Evolutionary conservation across 2,329 filamentous ascomycete genomes (phyloP).

Genomic region (Elsinoe arachidis): DNA sequence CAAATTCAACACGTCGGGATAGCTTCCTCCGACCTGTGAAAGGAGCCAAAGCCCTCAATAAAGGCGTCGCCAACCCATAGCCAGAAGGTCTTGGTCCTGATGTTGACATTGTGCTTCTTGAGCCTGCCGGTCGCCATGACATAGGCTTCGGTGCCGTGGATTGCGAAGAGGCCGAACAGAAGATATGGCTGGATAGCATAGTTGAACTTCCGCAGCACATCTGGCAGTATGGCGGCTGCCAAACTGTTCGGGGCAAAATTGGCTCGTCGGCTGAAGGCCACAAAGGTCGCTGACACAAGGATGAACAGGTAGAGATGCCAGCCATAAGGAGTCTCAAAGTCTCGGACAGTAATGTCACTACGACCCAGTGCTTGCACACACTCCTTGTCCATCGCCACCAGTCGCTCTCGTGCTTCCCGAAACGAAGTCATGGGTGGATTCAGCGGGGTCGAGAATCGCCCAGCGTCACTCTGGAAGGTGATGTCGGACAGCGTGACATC

Average conservation of each 20-base stretch:
- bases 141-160: conserved; percentile 59
- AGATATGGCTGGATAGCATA: conserved; percentile 52
- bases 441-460: conserved; percentile 51
- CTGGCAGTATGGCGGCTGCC: conserved; percentile 35
- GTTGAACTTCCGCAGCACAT: conserved; percentile 51
- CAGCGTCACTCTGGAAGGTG: conserved; percentile 47
- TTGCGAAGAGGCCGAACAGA: conserved; percentile 48
- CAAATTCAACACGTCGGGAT: neutral
- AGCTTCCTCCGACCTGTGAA: conserved; percentile 29
- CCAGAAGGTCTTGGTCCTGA: conserved; percentile 43
- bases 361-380: conserved; percentile 53
- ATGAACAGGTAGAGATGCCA: conserved; percentile 47
- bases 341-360: conserved; percentile 47
- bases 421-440: conserved; percentile 61
- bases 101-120: conserved; percentile 43
- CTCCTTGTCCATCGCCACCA: conserved; percentile 64
- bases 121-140: conserved; percentile 39
- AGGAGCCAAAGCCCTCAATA: conserved; percentile 45
- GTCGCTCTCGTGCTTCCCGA: conserved; percentile 57
- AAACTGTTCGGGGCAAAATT: conserved; percentile 45
- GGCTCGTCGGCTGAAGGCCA: conserved; percentile 41
- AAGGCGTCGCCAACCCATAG: conserved; percentile 44
- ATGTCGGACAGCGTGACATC: conserved; percentile 59
- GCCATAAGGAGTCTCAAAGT: conserved; percentile 43
- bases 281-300: conserved; percentile 47